Base-by-base conservation (phyloP, 257 asterid species). In the Apocynum venetum region DNA sequence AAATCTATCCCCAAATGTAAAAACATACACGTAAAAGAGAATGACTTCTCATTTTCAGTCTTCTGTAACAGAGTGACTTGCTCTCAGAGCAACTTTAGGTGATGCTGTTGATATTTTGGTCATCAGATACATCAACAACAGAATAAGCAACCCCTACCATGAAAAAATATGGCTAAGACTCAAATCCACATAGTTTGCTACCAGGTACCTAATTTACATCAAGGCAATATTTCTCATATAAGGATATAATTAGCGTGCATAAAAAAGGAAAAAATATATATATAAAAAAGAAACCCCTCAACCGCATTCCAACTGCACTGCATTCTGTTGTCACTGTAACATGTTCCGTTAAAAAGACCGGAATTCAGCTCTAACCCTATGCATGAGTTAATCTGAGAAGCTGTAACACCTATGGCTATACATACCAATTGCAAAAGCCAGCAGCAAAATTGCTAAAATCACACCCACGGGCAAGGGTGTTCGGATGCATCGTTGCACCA, bases 311-410 rank as follows among this genome's bases (percentile, higher is more conserved):
- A 43, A 72, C 76, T 17, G 63, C 35, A 57, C 63, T 36, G 51
- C 67, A 67, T 75, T 20, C 56, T 41, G 78, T 63, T 49, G 78
- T 51, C 68, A 52, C 71, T 64, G 67, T 53, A 13, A 72, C 19
- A 38, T 48, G 77, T 63, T 81, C 80, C 82, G 74, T 69, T 69
- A 53, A 80, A 83, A 77, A 76, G 49, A 70, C 78, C 84, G 71
- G 78, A 78, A 70, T 68, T 84, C 80, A 56, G 80, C 82, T 55
- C 76, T 74, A 41, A 51, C 70, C 25, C 73, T 63, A 64, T 47
- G 60, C 78, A 75, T 38, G 41, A 31, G 61, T 47, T 20, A 44
- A 78, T 6, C 61, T 35, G 56, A 60, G 61, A 61, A 38, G 38
- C 38, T 31, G 59, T 49, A 78, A 61, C 25, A 38, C 15, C 73